Evolutionary conservation across 805 yeast species (phyloP), one percentile per base, ranked within the genome.

Genomic region (Metschnikowia borealis): DNA sequence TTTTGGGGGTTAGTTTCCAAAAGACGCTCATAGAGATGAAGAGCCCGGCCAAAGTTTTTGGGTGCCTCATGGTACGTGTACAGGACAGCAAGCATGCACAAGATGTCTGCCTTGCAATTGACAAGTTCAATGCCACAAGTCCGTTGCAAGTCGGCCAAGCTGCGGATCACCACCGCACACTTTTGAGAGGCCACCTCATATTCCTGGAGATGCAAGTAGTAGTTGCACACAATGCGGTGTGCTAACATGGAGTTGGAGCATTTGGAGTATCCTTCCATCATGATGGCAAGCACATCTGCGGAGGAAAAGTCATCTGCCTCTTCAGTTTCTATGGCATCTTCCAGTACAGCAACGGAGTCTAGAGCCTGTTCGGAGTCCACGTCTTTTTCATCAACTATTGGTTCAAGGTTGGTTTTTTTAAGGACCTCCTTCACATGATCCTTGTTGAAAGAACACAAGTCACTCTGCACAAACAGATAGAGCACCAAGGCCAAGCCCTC

Each of bases 41-140:
- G 62, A 0, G 99, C 98, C 23, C 84, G 74, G 2, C 80, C 74
- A 61, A 81, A 89, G 66, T 92, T 87, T 65, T 89, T 89, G 10
- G 98, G 99, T 0, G 97, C 87, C 64, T 92, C 96, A 61, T 84
- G 79, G 62, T 88, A 85, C 0, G 96, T 87, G 62, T 90, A 88
- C 1, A 86, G 77, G 0, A 83, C 79, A 0, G 94, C 98, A 48
- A 88, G 72, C 21, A 80, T 74, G 35, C 89, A 76, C 7, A 85
- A 72, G 20, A 88, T 68, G 46, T 83, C 86, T 46, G 75, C 75
- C 55, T 75, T 80, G 1, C 90, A 74, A 54, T 81, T 69, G 0
- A 64, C 62, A 37, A 88, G 70, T 8, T 66, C 62, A 6, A 77
- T 68, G 0, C 84, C 83, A 3, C 80, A 68, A 7, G 68, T 64